Evolutionary conservation across 176 grass and related monocot species (phyloP), one percentile per base, ranked within the genome.

Genomic region (Ensete ventricosum): DNA sequence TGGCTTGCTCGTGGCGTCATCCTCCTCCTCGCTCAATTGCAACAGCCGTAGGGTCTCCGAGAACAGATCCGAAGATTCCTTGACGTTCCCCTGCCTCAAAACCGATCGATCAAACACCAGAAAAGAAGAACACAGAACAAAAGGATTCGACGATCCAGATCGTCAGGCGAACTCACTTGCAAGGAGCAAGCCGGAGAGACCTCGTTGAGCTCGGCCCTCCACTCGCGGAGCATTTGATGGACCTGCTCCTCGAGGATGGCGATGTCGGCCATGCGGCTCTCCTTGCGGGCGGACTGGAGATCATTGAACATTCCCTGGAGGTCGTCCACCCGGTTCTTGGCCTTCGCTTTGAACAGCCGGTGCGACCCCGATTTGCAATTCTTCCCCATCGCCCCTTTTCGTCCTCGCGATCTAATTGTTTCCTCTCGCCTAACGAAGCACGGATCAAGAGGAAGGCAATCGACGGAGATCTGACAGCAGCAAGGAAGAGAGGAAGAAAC

Each of bases 171-270:
- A 67, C 87, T 84, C 89, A 76, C 74, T 2, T 60, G 89, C 48
- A 92, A 82, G 65, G 93, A 96, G 76, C 85, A 86, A 20, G 93
- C 89, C 2, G 93, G 93, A 54, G 92, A 96, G 49, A 83, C 69
- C 81, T 82, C 83, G 74, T 81, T 90, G 81, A 96, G 93, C 87
- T 96, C 93, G 59, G 85, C 73, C 22, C 81, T 90, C 85, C 87
- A 96, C 81, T 96, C 93, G 9, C 93, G 89, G 59, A 96, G 93
- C 93, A 96, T 96, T 73, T 86, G 93, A 65, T 96, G 87, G 24
- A 92, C 82, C 79, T 96, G 93, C 80, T 87, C 89, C 64, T 96
- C 93, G 73, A 96, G 85, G 71, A 96, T 72, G 29, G 89, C 81
- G 22, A 82, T 85, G 73, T 96, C 93, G 75, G 87, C 93, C 25